Base-by-base conservation (phyloP, 1,139 yeast genomes). In the Yamadazyma blattariae region DNA sequence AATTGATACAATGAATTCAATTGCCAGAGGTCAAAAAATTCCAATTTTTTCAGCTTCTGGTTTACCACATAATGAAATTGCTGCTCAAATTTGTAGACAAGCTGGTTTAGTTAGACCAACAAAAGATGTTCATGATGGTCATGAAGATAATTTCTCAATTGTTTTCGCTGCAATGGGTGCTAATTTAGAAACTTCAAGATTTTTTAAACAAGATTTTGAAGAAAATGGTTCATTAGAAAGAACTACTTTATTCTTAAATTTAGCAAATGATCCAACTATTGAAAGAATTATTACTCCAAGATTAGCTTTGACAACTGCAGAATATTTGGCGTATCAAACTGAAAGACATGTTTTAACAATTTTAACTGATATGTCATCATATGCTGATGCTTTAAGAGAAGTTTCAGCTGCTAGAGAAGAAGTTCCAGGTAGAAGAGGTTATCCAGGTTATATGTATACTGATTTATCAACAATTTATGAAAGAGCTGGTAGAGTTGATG, bases 391-490 rank as follows among this genome's bases (percentile, higher is more conserved):
- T 27, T 76, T 92, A 60, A 90, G 99, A 81, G 99, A 92, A 73
- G 98, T 92, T 36, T 89, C 97, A 42, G 98, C 99, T 43, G 99
- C 99, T 34, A 87, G 99, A 77, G 99, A 92, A 72, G 99, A 92
- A 72, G 99, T 92, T 32, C 99, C 99, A 57, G 99, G 99, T 76
- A 89, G 99, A 79, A 89, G 99, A 82, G 99, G 99, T 74, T 92
- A 92, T 69, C 99, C 99, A 46, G 99, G 99, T 85, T 92, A 92
- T 67, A 92, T 92, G 99, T 92, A 92, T 72, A 92, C 99, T 34
- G 98, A 92, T 82, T 87, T 92, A 74, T 86, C 97, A 37, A 92
- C 97, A 42, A 89, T 92, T 58, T 92, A 92, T 65, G 99, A 92
- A 73, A 86, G 99, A 73, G 99, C 99, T 30, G 99, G 99, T 63